Evolutionary conservation across 2,329 filamentous ascomycete species (phyloP), one percentile per base, ranked within the genome.

Genomic region (Corynespora cassiicola): DNA sequence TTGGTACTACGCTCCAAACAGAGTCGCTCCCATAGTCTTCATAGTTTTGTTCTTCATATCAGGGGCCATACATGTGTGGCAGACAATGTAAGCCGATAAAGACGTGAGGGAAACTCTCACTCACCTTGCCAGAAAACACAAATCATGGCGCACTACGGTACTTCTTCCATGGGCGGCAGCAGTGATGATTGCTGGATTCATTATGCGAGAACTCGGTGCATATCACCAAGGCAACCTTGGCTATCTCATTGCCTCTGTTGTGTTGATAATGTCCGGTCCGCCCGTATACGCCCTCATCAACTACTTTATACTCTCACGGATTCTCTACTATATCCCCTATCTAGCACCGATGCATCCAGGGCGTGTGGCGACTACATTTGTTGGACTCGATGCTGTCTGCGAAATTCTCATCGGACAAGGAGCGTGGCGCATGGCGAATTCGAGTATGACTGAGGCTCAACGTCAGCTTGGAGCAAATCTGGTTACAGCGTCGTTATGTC

Each of bases 271-370:
- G 53, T 64, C 58, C 6, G 63, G 64, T 33, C 75, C 71, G 30
- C 83, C 84, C 0, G 68, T 86, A 4, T 77, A 84, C 25, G 80
- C 82, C 35, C 71, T 81, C 3, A 75, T 79, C 38, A 83, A 85
- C 54, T 85, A 85, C 61, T 76, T 82, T 50, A 75, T 84, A 38
- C 75, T 86, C 16, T 77, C 77, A 2, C 75, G 81, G 4, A 71
- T 82, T 9, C 70, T 86, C 14, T 79, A 79, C 59, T 86, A 85
- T 61, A 71, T 82, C 3, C 81, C 81, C 0, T 80, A 83, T 54
- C 72, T 79, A 39, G 73, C 81, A 0, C 81, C 80, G 0, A 72
- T 81, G 21, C 77, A 81, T 47, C 79, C 79, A 0, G 78, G 78
- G 3, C 73, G 79, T 3, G 71, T 84, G 4, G 79, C 84, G 49